Evolutionary conservation across 345 rosid species (phyloP).

Genomic region (Dovyalis caffra): DNA sequence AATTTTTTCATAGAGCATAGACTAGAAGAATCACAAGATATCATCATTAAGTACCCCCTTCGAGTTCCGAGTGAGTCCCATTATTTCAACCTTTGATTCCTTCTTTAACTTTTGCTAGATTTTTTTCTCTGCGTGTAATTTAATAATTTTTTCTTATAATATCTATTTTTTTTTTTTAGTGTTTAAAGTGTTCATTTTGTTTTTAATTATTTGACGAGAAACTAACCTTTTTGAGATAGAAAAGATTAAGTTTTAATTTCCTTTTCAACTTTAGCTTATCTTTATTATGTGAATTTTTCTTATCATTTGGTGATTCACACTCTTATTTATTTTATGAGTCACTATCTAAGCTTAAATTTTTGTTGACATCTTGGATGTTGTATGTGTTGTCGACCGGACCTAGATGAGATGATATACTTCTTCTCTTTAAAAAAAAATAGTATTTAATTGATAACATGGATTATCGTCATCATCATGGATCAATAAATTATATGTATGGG

Average conservation of each 20-base stretch:
- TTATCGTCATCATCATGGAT: neutral
- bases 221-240: constrained; percentile 74
- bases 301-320: neutral
- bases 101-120: neutral
- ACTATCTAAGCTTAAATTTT: no score
- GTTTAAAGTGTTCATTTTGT: neutral
- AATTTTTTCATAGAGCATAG: constrained; percentile 47
- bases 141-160: neutral
- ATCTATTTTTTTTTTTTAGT: no score
- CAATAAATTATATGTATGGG: neutral
- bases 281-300: neutral
- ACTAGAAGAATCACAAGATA: constrained; percentile 52
- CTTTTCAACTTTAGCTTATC: neutral
- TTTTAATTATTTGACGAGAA: constrained; percentile 20
- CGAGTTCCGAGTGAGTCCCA: constrained; percentile 60
- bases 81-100: neutral
- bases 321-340: neutral
- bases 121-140: neutral
- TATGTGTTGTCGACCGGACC: no score
- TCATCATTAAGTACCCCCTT: constrained; percentile 51
- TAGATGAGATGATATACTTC: no score
- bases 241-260: constrained; percentile 51
- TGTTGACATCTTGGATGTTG: no score
- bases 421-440: no score
- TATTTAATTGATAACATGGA: neutral